Evolutionary conservation across 805 yeast species (phyloP), one percentile per base, ranked within the genome.

Genomic region (Saturnispora saitoi): DNA sequence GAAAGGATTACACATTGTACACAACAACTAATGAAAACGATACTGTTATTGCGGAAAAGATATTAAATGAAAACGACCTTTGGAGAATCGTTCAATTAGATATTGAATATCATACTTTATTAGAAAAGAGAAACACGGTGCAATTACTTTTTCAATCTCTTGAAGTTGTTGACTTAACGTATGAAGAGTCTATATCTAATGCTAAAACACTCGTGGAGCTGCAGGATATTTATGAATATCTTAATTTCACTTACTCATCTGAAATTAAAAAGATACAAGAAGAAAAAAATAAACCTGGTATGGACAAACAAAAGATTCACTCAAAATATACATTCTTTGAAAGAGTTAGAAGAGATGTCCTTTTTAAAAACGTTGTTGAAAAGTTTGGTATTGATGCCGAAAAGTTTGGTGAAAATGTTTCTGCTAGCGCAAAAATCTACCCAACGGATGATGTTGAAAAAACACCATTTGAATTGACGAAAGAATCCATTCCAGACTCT

Each of bases 51-150:
- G 78, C 76, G 11, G 77, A 71, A 54, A 77, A 75, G 53, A 64
- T 81, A 43, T 68, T 86, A 48, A 76, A 72, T 48, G 95, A 85
- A 66, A 90, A 87, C 66, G 97, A 90, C 62, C 70, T 93, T 52
- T 93, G 99, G 99, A 77, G 90, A 60, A 83, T 91, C 54, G 81
- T 88, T 12, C 85, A 80, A 54, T 72, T 89, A 47, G 98, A 91
- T 64, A 74, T 89, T 54, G 96, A 88, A 56, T 93, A 80, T 64
- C 96, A 89, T 63, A 82, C 95, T 15, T 68, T 91, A 29, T 70
- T 84, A 50, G 87, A 84, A 53, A 90, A 88, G 69, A 78, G 83
- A 61, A 71, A 73, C 44, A 52, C 59, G 2, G 79, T 86, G 24
- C 75, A 75, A 51, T 76, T 75, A 47, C 70, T 86, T 48, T 76